Percentiles rank a stretch among this genome's conserved stretches.
phyloP scores from a whole-genome alignment of 225 moss, liverwort and hornwort species.

The Antitrichia curtipendula region DNA sequence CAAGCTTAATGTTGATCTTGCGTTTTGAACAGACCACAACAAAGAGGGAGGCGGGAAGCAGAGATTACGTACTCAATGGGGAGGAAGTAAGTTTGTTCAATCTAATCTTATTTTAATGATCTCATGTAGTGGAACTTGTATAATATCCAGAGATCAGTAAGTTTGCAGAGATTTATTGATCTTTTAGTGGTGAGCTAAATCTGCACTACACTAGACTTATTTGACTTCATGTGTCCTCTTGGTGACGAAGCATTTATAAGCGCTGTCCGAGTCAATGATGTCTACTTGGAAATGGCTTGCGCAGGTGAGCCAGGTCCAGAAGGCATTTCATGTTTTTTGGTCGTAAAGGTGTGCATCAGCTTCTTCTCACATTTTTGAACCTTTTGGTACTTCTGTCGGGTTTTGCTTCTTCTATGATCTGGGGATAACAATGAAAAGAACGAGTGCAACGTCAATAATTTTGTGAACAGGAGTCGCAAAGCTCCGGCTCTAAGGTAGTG shows the following conservation, averaged over 20 bases:
- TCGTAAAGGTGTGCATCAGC: too few species aligned
- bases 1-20: background rate
- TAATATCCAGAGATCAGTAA: background rate
- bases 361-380: too few species aligned
- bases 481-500: background rate
- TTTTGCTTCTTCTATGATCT: too few species aligned
- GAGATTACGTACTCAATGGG: constrained; percentile 3
- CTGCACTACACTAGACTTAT: background rate
- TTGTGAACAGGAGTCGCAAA: background rate
- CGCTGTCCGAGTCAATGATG: constrained; percentile 51
- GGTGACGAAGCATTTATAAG: constrained; percentile 71
- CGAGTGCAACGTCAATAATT: too few species aligned
- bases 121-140: background rate
- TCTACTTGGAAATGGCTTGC: constrained; percentile 17
- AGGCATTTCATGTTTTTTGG: constrained; percentile 71
- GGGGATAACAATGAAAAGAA: too few species aligned
- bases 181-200: background rate
- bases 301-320: constrained; percentile 54
- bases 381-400: background rate
- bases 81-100: constrained; percentile 49
- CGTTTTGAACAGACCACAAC: too few species aligned
- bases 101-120: background rate
- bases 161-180: background rate
- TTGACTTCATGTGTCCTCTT: background rate
- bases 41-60: too few species aligned